Conservation (phyloP, 805 yeast species). For the Komagataella pastoris region DNA sequence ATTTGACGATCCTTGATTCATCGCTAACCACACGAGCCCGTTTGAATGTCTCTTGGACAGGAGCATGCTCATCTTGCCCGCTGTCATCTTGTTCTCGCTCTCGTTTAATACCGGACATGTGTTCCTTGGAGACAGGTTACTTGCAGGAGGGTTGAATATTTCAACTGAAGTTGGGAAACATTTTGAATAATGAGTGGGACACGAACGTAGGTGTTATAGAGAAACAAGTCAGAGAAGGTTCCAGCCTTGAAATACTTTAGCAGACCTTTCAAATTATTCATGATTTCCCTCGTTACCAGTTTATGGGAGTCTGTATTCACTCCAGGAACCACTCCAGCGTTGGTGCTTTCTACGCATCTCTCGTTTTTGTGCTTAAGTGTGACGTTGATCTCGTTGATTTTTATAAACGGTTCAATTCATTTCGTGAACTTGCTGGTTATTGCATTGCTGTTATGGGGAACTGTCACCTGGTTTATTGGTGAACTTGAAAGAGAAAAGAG, state of each 20-base stretch:
- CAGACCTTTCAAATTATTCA: neutral
- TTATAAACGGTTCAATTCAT: constrained; percentile 55
- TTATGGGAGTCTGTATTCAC: constrained; percentile 86
- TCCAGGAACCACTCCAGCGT: constrained; percentile 88
- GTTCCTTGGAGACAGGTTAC: neutral
- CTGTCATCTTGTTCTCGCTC: neutral
- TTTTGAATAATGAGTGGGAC: neutral
- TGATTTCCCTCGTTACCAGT: constrained; percentile 39
- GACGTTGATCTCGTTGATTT: constrained; percentile 44
- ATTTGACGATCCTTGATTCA: neutral
- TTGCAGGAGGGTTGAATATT: neutral
- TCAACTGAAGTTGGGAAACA: neutral
- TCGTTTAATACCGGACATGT: neutral
- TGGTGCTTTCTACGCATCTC: constrained; percentile 77
- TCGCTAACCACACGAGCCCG: neutral
- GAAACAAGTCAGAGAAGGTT: neutral
- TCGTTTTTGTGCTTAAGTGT: constrained; percentile 57
- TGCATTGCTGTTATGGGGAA: constrained; percentile 49
- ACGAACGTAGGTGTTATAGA: neutral
- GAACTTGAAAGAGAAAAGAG: constrained; percentile 42
- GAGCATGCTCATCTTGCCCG: neutral
- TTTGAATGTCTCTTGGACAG: neutral
- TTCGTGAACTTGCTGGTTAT: constrained; percentile 32
- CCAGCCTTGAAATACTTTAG: neutral
- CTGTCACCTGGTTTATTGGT: constrained; percentile 77